Conservation (phyloP, 345 rosid species). For the Gossypium longicalyx region DNA sequence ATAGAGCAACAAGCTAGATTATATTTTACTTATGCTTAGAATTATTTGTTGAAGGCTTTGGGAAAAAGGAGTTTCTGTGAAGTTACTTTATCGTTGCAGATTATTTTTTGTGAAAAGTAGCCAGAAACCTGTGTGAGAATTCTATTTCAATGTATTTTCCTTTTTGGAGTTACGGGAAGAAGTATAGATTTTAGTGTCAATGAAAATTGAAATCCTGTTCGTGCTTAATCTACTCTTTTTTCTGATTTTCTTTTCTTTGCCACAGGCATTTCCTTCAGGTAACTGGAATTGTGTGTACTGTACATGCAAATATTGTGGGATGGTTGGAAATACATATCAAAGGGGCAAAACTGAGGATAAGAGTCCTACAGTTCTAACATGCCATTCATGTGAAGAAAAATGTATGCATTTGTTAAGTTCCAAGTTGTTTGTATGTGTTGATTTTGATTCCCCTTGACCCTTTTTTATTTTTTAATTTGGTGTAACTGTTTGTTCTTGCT, state of each 20-base stretch:
- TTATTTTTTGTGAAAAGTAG: background rate
- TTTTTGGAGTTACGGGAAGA: background rate
- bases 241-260: conserved; percentile 16
- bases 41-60: background rate
- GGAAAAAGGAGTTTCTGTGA: background rate
- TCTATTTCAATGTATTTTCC: background rate
- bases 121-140: background rate
- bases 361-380: conserved; percentile 31
- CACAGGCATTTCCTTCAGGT: conserved; percentile 80
- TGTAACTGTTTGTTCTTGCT: conserved; percentile 8
- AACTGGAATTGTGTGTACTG: conserved; percentile 86
- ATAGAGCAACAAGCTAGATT: background rate
- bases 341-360: conserved; percentile 24
- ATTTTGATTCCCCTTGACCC: background rate
- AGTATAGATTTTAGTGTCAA: background rate
- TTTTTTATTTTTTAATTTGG: background rate
- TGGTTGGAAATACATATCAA: conserved; percentile 28
- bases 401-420: conserved; percentile 38
- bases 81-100: background rate
- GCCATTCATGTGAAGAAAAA: conserved; percentile 76
- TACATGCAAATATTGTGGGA: conserved; percentile 81
- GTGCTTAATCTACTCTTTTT: conserved; percentile 12
- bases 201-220: background rate
- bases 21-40: background rate
- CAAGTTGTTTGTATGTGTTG: background rate